Base-by-base conservation (phyloP, 2,329 filamentous ascomycete genomes). In the Apiospora koreana region DNA sequence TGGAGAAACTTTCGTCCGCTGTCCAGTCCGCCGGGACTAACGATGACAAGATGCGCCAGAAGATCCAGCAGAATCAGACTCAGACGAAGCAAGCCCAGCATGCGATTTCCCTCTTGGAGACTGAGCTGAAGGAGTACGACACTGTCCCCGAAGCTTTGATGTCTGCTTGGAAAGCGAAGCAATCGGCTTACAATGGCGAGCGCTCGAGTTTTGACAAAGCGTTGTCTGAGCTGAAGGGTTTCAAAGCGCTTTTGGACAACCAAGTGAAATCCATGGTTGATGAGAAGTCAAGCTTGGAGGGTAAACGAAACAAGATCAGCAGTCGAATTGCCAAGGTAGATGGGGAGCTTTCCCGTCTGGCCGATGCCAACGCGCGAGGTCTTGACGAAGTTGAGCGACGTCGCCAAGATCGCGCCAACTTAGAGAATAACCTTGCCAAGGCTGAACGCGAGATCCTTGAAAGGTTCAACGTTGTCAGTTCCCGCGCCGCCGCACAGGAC, bases 31-130 rank as follows among this genome's bases (percentile, higher is more conserved):
- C 89, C 21, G 92, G 92, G 72, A 91, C 91, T 71, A 91, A 89
- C 74, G 93, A 95, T 79, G 93, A 95, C 77, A 92, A 93, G 78
- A 87, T 92, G 75, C 87, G 89, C 74, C 91, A 94, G 78, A 93
- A 94, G 79, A 89, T 93, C 64, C 87, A 91, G 72, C 93, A 95
- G 79, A 91, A 93, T 77, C 90, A 88, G 70, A 92, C 92, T 69
- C 92, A 93, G 78, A 92, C 92, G 80, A 89, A 89, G 70, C 92
- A 89, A 77, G 86, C 87, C 2, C 87, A 88, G 68, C 84, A 84
- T 35, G 90, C 91, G 42, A 85, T 87, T 41, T 81, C 83, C 58
- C 83, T 85, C 65, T 82, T 93, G 31, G 83, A 84, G 68, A 77
- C 81, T 12, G 86, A 94, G 71, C 86, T 93, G n/a, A 90, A 89